These are phyloP conservation scores for Termitomyces sp. DNA, from an alignment of 768 basidiomycete species.

Conservation along the genomic window DNA sequence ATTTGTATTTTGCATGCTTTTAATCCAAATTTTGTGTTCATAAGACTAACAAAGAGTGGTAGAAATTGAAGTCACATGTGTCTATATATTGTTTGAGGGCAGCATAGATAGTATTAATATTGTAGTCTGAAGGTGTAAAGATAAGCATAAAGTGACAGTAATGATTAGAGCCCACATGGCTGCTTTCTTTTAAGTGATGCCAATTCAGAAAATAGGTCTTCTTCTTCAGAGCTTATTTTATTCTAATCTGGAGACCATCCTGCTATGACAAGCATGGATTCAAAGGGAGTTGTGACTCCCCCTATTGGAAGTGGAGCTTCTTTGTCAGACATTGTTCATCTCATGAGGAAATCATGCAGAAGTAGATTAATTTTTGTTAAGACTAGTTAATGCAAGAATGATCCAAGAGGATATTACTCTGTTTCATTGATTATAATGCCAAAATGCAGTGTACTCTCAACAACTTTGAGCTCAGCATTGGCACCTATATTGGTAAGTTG, in stretches of 20 bases:
- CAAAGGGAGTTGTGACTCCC: constrained; percentile 24
- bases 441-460: constrained; percentile 29
- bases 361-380: constrained; percentile 21
- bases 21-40: too few relatives aligned
- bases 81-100: too few relatives aligned
- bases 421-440: constrained; percentile 27
- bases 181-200: background rate
- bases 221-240: constrained; percentile 20
- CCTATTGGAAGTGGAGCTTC: constrained; percentile 19
- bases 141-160: too few relatives aligned
- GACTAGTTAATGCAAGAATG: background rate
- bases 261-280: constrained; percentile 16
- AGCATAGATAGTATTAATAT: too few relatives aligned
- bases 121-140: too few relatives aligned
- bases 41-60: too few relatives aligned
- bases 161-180: background rate
- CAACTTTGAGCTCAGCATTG: constrained; percentile 17
- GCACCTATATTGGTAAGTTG: constrained; percentile 20
- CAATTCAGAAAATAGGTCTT: background rate
- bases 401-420: background rate
- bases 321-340: constrained; percentile 12
- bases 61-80: too few relatives aligned
- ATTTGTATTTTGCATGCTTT: too few relatives aligned
- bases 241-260: constrained; percentile 16
- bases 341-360: constrained; percentile 25